Percentiles rank a stretch among this genome's conserved stretches.
Evolutionary conservation across 768 basidiomycete species (phyloP).

Genomic region (Leccinum boreale): DNA sequence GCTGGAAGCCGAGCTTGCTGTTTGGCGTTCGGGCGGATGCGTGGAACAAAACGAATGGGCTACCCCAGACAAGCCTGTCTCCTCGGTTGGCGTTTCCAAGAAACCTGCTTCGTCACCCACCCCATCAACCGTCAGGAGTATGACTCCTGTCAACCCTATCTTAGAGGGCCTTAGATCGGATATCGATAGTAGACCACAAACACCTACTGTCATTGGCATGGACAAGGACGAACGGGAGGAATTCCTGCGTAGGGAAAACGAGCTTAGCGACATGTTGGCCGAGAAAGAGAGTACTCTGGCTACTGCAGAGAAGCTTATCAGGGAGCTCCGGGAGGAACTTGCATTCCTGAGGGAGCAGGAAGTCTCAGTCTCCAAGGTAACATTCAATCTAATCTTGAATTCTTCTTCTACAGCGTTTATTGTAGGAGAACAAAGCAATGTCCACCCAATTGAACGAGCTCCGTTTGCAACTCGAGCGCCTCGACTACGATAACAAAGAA

Average conservation of each 20-base stretch:
- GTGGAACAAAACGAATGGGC: constrained; percentile 88
- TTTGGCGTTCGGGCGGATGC: constrained; percentile 84
- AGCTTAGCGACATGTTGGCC: constrained; percentile 87
- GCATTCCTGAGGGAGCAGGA: constrained; percentile 91
- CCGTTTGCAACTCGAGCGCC: constrained; percentile 83
- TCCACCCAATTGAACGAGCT: constrained; percentile 91
- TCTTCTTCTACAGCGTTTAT: constrained; percentile 7
- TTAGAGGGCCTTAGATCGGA: constrained; percentile 71
- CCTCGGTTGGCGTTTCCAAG: constrained; percentile 44
- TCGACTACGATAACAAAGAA: constrained; percentile 97
- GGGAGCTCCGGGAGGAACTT: constrained; percentile 87
- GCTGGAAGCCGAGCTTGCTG: constrained; percentile 85
- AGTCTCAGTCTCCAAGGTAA: constrained; percentile 68
- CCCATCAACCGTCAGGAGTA: constrained; percentile 63
- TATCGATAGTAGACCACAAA: constrained; percentile 83
- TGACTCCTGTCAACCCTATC: constrained; percentile 72
- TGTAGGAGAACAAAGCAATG: constrained; percentile 91
- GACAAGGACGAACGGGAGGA: constrained; percentile 98
- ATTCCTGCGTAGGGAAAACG: constrained; percentile 94
- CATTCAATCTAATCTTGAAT: constrained; percentile 10
- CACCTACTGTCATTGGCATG: constrained; percentile 82
- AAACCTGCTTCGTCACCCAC: constrained; percentile 55
- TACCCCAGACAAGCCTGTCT: constrained; percentile 53
- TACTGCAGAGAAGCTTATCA: constrained; percentile 81
- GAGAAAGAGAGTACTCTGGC: constrained; percentile 84